phyloP scores from a whole-genome alignment of 768 basidiomycete species.

The button mushroom (Agaricus bisporus) region DNA sequence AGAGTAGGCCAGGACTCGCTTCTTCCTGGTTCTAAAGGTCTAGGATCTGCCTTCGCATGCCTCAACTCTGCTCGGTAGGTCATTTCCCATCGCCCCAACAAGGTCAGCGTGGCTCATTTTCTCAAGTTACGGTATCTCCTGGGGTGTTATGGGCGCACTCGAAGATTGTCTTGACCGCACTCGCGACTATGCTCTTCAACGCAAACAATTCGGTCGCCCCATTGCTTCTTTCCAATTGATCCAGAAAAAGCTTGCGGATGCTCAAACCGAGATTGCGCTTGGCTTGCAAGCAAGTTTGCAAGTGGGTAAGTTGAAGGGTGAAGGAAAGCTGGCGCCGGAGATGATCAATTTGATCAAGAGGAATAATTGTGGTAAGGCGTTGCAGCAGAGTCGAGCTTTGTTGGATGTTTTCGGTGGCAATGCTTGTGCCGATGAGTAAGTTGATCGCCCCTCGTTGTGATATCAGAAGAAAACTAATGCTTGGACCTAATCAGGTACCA shows the following conservation, averaged over 20 bases:
- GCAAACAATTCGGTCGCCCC: conserved; percentile 85
- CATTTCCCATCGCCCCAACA: not conserved
- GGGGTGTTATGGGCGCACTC: conserved; percentile 94
- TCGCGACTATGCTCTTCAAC: conserved; percentile 80
- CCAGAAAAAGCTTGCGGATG: conserved; percentile 95
- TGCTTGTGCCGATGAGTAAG: conserved; percentile 87
- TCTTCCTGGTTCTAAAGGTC: conserved; percentile 71
- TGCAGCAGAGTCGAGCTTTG: conserved; percentile 73
- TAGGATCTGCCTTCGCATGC: conserved; percentile 86
- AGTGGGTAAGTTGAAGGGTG: conserved; percentile 84
- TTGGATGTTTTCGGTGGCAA: conserved; percentile 94
- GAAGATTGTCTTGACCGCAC: conserved; percentile 84
- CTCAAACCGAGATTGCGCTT: conserved; percentile 78
- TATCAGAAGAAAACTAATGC: not conserved
- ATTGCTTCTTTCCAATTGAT: conserved; percentile 95
- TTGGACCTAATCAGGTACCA: conserved; percentile 58
- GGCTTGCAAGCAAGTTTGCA: conserved; percentile 73
- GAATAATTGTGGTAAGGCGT: conserved; percentile 93
- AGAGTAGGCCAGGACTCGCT: conserved; percentile 67
- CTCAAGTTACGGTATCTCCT: conserved; percentile 76
- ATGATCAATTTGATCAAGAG: conserved; percentile 95
- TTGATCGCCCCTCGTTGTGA: conserved; percentile 11
- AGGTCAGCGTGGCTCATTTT: conserved; percentile 5
- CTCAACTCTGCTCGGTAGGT: conserved; percentile 77
- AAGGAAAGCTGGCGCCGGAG: conserved; percentile 67